A percentile compares a stretch with the other conserved stretches of the same genome.
Evolutionary conservation across 164 flowering plant species (phyloP).

Genomic region (Buxus sempervirens): DNA sequence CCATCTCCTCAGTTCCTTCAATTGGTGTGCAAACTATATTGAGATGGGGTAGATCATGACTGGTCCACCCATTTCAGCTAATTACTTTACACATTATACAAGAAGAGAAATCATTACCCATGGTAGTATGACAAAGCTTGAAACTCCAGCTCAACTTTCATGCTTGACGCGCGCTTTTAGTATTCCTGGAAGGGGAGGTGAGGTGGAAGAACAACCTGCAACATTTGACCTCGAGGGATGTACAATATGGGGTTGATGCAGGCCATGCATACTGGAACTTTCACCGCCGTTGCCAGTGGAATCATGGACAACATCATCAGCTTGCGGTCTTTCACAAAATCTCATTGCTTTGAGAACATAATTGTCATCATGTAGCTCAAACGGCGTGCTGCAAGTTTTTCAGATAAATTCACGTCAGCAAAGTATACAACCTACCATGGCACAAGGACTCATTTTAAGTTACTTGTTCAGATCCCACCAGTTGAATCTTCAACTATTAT

Average conservation of each 20-base stretch:
- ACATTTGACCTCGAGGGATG: constrained; percentile 37
- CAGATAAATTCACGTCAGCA: background rate
- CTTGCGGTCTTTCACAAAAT: constrained; percentile 40
- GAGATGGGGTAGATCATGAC: background rate
- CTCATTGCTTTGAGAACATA: constrained; percentile 94
- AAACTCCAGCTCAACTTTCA: constrained; percentile 37
- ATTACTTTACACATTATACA: constrained; percentile 48
- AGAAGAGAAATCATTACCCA: constrained; percentile 3
- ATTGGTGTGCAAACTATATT: background rate
- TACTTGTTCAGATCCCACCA: too few species aligned
- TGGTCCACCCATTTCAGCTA: constrained; percentile 16
- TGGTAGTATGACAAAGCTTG: constrained; percentile 10
- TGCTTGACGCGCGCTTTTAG: constrained; percentile 75
- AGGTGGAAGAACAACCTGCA: constrained; percentile 46
- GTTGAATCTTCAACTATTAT: too few species aligned
- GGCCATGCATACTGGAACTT: constrained; percentile 48
- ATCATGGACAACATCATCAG: constrained; percentile 29
- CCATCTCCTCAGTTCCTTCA: background rate
- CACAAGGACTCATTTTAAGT: too few species aligned
- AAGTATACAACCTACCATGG: background rate
- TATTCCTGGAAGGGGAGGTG: constrained; percentile 84
- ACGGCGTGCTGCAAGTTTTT: constrained; percentile 78
- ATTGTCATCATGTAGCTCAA: constrained; percentile 96
- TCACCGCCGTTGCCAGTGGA: constrained; percentile 45
- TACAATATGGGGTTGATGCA: constrained; percentile 38